Evolutionary conservation across 495 filamentous ascomycete species (phyloP), one percentile per base, ranked within the genome.

Genomic region (Glonium stellatum): DNA sequence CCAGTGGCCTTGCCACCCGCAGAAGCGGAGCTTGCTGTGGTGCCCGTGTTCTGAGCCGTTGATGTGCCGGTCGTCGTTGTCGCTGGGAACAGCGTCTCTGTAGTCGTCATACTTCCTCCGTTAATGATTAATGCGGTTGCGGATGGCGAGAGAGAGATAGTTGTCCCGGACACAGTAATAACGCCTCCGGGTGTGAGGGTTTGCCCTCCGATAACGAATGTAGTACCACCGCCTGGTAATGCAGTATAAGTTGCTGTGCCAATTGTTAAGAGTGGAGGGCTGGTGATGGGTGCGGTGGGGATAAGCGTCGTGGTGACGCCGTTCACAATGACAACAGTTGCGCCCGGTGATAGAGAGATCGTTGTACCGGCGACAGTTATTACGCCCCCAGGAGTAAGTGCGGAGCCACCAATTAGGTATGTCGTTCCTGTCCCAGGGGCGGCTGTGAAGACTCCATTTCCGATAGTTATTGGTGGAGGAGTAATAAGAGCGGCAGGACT

Each of bases 131-230:
- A 55, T 11, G 63, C 54, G 4, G 67, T 67, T n/a, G 68, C 73
- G 12, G 63, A 61, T 6, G 71, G 60, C 0, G 62, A 60, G 0
- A 75, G 59, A 4, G 55, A 65, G 39, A 75, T 71, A 0, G 67
- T 70, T 8, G 69, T 65, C 8, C 73, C 73, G 27, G 56, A 50
- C 0, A 73, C 67, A 0, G 68, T 74, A 22, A 73, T 70, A 10
- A 61, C 60, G 13, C 72, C 72, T 4, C 72, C 72, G 13, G 73
- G 70, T 0, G 67, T 70, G 35, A 75, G 51, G 1, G 70, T 69
- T 25, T 68, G 65, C 10, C 69, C 69, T 6, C 25, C 65, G 15
- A 73, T 71, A 23, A 69, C 37, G 58, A 64, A 75, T 3, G 69
- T 70, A 4, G 62, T 65, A 0, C 65, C 69, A 10, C 39, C 53